Evolutionary conservation across 129 eudicot genomes (phyloP), one percentile per base, ranked within the genome.

Genomic region (Gnaphalium uliginosum): DNA sequence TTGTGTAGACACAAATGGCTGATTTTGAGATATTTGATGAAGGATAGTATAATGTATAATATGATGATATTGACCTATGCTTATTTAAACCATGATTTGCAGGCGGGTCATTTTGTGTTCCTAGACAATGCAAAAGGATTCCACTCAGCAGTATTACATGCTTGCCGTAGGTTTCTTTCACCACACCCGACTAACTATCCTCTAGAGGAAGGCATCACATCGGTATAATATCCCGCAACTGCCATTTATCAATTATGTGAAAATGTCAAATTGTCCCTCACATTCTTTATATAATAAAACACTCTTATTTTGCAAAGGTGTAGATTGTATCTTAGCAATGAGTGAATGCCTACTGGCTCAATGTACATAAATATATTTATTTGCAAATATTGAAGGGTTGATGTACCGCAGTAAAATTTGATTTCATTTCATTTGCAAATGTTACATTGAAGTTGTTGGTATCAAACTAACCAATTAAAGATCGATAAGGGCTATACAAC

Each of bases 71-170:
- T 56, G 35, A 57, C 8, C 24, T 5, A 46, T 62, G 29, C 26
- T 24, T 61, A 26, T 24, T 18, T 0, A 15, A 73, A 57, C 18
- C 26, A 25, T 51, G 56, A 58, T 76, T 48, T 89, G 69, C 87
- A 89, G 97, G 93, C 78, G 15, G 97, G 96, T 10, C 96, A 89
- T 64, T 92, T 89, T 66, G 87, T 89, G 35, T 89, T 92, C 37
- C 74, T 92, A 60, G 96, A 92, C 81, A 87, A 92, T 64, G 91
- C 91, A 29, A 56, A 61, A 68, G 97, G 86, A 62, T 92, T 92
- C 78, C 97, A 92, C 65, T 87, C 96, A 4, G 91, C 96, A 25
- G 88, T 89, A 41, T 46, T 87, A 51, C 82, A 89, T 72, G 91
- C 89, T 59, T 89, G 96, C 58, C 86, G 91, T 43, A 84, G 86